Percentiles rank a stretch among this genome's conserved stretches.
These are phyloP conservation scores for Solanum chmielewskii DNA, from an alignment of 257 asterid species.

Conservation along the genomic window DNA sequence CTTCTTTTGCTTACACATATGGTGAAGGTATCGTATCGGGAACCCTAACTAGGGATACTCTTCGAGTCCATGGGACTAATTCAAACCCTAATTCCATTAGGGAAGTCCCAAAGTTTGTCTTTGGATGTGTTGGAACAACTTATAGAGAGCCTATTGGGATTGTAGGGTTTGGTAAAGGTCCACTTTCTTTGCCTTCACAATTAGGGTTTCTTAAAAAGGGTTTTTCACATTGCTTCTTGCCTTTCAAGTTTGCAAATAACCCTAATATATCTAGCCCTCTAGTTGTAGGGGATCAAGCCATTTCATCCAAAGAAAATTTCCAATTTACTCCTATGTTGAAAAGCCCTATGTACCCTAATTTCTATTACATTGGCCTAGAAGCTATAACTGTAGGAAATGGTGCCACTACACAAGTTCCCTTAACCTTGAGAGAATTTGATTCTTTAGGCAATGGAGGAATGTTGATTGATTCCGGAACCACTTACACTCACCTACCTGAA, in stretches of 20 bases:
- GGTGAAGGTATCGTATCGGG: slow-evolving; percentile 53
- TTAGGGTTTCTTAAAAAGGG: slow-evolving; percentile 59
- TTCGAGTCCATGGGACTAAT: slow-evolving; percentile 27
- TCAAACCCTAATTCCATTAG: slow-evolving; percentile 16
- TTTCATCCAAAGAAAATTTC: slow-evolving; percentile 41
- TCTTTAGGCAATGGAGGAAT: slow-evolving; percentile 55
- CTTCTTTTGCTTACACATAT: slow-evolving; percentile 65
- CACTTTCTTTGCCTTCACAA: slow-evolving; percentile 67
- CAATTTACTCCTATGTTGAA: slow-evolving; percentile 63
- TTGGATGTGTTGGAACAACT: slow-evolving; percentile 53
- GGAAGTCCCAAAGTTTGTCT: slow-evolving; percentile 34
- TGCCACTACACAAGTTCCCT: slow-evolving; percentile 20
- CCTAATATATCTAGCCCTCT: slow-evolving; percentile 64
- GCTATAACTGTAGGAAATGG: slow-evolving; percentile 31
- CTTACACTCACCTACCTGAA: slow-evolving; percentile 57
- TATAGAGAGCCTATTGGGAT: slow-evolving; percentile 67
- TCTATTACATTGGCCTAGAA: slow-evolving; percentile 55
- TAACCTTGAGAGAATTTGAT: slow-evolving; percentile 40
- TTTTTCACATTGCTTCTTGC: slow-evolving; percentile 67
- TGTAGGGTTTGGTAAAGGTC: slow-evolving; percentile 66
- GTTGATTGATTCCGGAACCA: slow-evolving; percentile 70
- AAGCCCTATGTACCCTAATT: slow-evolving; percentile 48
- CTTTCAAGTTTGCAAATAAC: slow-evolving; percentile 56
- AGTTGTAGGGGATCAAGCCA: slow-evolving; percentile 51
- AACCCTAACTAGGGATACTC: slow-evolving; percentile 43